Conservation (phyloP, 805 yeast genomes). For the Ogataea nonfermentans region DNA sequence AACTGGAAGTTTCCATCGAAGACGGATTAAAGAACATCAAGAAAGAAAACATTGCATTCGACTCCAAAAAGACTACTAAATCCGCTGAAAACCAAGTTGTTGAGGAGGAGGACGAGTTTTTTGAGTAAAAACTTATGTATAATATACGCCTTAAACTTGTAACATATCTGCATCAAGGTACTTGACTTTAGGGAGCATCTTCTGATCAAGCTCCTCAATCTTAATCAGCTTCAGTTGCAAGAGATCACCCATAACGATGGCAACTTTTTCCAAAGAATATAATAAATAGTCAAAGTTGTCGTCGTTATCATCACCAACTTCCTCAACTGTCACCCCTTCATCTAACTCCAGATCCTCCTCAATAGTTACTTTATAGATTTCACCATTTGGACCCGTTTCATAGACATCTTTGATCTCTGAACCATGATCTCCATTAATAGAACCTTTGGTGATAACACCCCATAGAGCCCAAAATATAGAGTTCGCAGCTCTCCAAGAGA, state of each 20-base stretch:
- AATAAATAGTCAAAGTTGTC: conserved; percentile 77
- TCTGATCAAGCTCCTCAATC: conserved; percentile 30
- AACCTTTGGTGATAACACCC: conserved; percentile 63
- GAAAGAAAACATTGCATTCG: conserved; percentile 14
- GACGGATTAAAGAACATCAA: conserved; percentile 36
- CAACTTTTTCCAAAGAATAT: conserved; percentile 74
- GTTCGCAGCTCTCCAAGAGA: conserved; percentile 78
- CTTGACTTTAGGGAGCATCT: conserved; percentile 38
- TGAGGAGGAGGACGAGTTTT: conserved; percentile 36
- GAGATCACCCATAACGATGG: conserved; percentile 72
- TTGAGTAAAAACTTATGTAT: conserved; percentile 24
- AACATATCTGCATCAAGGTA: conserved; percentile 38
- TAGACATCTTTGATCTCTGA: conserved; percentile 16
- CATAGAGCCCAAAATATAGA: conserved; percentile 84
- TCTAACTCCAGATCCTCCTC: conserved; percentile 30
- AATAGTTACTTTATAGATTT: conserved; percentile 39
- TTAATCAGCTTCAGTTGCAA: conserved; percentile 54
- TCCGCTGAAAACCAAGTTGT: conserved; percentile 1
- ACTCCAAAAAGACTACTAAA: conserved; percentile 1
- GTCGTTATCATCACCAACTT: conserved; percentile 31
- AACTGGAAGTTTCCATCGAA: conserved; percentile 51
- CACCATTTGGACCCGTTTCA: conserved; percentile 57
- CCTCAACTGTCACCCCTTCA: conserved; percentile 29
- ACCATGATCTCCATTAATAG: conserved; percentile 11
- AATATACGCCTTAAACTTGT: conserved; percentile 6